Evolutionary conservation across 2,329 filamentous ascomycete species (phyloP).

Genomic region (Aspergillus sojae): DNA sequence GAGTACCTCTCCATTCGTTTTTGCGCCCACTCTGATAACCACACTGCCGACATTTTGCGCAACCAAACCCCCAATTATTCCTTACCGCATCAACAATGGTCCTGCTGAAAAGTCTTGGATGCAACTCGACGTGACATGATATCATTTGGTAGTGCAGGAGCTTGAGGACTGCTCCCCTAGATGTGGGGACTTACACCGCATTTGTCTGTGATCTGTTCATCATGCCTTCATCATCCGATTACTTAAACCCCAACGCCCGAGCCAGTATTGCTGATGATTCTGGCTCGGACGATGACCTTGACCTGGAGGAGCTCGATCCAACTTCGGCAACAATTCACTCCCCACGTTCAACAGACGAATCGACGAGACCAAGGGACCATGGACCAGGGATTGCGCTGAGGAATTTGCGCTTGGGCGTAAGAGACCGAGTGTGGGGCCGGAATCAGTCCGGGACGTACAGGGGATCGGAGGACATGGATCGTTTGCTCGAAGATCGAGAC

Average conservation of each 20-base stretch:
- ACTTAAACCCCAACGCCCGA: slow-evolving; percentile 36
- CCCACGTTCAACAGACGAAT: slow-evolving; percentile 33
- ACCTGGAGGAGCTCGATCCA: slow-evolving; percentile 51
- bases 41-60: not conserved
- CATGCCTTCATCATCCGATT: slow-evolving; percentile 43
- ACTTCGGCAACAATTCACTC: slow-evolving; percentile 28
- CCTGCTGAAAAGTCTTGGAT: slow-evolving; percentile 17
- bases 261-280: slow-evolving; percentile 37
- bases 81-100: slow-evolving; percentile 21
- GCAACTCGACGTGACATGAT: slow-evolving; percentile 30
- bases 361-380: slow-evolving; percentile 29
- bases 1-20: not conserved
- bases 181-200: slow-evolving; percentile 14
- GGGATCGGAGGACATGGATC: slow-evolving; percentile 62
- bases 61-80: not conserved
- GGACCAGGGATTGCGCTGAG: slow-evolving; percentile 47
- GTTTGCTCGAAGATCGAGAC: slow-evolving; percentile 66
- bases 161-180: slow-evolving; percentile 22
- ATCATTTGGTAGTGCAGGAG: slow-evolving; percentile 19
- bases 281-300: slow-evolving; percentile 48
- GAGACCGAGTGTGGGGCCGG: slow-evolving; percentile 45
- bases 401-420: slow-evolving; percentile 55
- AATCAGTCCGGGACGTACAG: slow-evolving; percentile 45
- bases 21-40: not conserved
- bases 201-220: slow-evolving; percentile 8